Conservation (phyloP, 768 basidiomycete genomes). For the Lyophyllum atratum region DNA sequence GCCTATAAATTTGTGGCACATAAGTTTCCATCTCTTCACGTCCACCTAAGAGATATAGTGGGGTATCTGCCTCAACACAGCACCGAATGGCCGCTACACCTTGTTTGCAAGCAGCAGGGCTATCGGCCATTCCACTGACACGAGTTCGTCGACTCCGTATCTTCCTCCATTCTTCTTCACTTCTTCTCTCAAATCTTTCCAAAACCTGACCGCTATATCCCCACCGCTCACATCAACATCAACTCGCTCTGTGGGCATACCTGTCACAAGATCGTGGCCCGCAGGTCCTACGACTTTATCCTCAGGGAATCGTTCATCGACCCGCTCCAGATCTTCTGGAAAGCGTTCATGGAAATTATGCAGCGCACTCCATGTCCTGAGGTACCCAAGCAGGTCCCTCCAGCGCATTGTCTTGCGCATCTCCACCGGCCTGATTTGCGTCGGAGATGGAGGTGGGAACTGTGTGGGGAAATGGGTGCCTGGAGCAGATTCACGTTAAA, state of each 20-base stretch:
- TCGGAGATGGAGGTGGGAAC: constrained; percentile 20
- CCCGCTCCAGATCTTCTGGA: constrained; percentile 51
- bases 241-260: not conserved
- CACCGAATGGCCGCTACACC: no score
- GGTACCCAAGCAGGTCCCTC: constrained; percentile 66
- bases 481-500: not conserved
- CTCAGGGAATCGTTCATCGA: constrained; percentile 38
- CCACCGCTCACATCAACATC: constrained; percentile 44
- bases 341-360: constrained; percentile 65
- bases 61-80: no score
- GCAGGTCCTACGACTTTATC: constrained; percentile 17
- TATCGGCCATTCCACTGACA: constrained; percentile 54
- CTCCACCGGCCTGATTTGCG: constrained; percentile 43
- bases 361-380: constrained; percentile 71
- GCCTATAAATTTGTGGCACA: no score
- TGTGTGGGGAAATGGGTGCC: constrained; percentile 16
- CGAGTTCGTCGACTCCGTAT: constrained; percentile 37
- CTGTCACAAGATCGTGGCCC: not conserved
- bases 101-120: constrained; percentile 41
- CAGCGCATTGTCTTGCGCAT: constrained; percentile 63
- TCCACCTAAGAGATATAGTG: no score
- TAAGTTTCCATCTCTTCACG: no score
- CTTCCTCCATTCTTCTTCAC: constrained; percentile 30
- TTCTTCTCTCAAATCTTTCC: constrained; percentile 50
- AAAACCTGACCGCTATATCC: constrained; percentile 66